Evolutionary conservation across 2,329 filamentous ascomycete species (phyloP), one percentile per base, ranked within the genome.

Genomic region (Neonectria neomacrospora): DNA sequence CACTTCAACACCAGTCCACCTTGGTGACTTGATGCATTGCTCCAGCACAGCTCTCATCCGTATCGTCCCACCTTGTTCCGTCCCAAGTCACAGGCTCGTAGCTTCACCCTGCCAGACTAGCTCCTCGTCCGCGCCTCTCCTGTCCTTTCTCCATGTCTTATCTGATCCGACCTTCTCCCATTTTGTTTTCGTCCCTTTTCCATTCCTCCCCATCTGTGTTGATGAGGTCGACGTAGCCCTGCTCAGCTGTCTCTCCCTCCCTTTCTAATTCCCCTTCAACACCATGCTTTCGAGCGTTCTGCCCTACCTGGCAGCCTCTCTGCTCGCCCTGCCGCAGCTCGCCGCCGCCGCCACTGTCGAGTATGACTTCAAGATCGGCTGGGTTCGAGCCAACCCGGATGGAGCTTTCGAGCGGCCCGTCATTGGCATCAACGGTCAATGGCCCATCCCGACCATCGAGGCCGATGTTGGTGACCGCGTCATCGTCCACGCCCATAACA

Each of bases 401-500:
- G 89, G 88, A 53, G 64, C 66, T 22, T 84, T 84, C 58, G 81
- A 86, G 26, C 85, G 91, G 47, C 84, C 88, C 22, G 86, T 87
- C 6, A 92, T 95, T 75, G 91, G 90, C 52, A 91, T 96, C 79
- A 95, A 96, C 71, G 87, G 86, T 5, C 77, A 90, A 79, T 93
- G 91, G 90, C 92, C 92, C 1, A 85, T 91, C 55, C 92, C 92
- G 1, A 77, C 79, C 22, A 89, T 93, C 60, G 82, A 86, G 55
- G 89, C 85, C 39, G 83, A 84, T 48, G 79, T 88, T 54, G 90
- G 90, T 59, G 90, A 92, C 71, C 82, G 80, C 30, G 67, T 91
- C 57, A 75, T 90, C 57, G 79, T 90, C 67, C 86, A 88, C 60
- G 80, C 86, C 48, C 77, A 83, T 64, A 91, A 91, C 73, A 78